phyloP scores from a whole-genome alignment of 1,284 basidiomycete genomes.

The Psilocybe mexicana region DNA sequence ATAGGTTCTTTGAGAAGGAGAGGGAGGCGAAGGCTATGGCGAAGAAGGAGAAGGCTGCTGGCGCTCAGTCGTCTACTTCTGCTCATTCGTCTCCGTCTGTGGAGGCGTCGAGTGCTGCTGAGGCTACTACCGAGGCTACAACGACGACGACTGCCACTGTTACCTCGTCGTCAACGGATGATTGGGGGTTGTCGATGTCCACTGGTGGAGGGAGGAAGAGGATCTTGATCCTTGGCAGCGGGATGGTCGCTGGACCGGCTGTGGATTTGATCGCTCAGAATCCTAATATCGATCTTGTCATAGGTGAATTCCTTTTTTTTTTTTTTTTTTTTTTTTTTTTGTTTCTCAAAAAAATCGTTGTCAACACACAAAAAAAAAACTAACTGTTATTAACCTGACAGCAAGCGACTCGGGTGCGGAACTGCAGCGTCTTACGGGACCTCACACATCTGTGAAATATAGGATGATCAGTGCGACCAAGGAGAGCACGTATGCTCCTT shows the following conservation, averaged over 20 bases:
- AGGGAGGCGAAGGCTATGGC: background rate
- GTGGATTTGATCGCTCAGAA: slow-evolving; percentile 68
- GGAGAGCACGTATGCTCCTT: slow-evolving; percentile 43
- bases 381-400: slow-evolving; percentile 27
- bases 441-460: slow-evolving; percentile 60
- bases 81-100: background rate
- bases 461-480: slow-evolving; percentile 68
- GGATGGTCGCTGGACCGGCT: slow-evolving; percentile 88
- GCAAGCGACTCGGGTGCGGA: slow-evolving; percentile 75
- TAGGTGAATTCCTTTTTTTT: slow-evolving; percentile 58
- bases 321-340: background rate
- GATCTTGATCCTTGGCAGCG: slow-evolving; percentile 84
- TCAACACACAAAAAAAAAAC: too few relatives aligned
- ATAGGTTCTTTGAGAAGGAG: slow-evolving; percentile 36
- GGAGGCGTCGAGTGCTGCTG: background rate
- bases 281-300: slow-evolving; percentile 63
- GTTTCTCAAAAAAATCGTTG: too few relatives aligned
- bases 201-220: slow-evolving; percentile 52
- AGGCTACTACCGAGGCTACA: background rate
- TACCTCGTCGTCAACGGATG: too few relatives aligned
- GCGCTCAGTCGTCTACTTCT: too few relatives aligned
- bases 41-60: too few relatives aligned
- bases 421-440: slow-evolving; percentile 52
- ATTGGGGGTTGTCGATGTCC: too few relatives aligned
- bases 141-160: background rate